These are phyloP conservation scores for Curvularia lunata DNA, from an alignment of 2,329 filamentous ascomycete genomes.

Conservation along the genomic window DNA sequence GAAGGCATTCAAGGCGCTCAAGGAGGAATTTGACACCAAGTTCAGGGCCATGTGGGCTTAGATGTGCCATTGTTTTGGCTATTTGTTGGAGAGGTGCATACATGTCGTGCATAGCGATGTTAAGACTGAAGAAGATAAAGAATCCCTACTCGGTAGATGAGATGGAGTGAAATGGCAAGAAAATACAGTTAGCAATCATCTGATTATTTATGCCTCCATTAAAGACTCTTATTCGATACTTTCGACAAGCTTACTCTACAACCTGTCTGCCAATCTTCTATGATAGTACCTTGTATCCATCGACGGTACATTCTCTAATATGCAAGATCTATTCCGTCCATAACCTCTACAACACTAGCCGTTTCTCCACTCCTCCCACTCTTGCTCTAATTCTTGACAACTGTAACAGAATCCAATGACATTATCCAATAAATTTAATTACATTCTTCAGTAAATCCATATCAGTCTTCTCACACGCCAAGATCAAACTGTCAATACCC, in stretches of 20 bases:
- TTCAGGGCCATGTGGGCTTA: conserved; percentile 68
- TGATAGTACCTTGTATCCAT: background rate
- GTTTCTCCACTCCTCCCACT: background rate
- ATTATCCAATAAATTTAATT: conserved; percentile 27
- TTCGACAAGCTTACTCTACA: background rate
- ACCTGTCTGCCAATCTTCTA: background rate
- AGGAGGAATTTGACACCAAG: conserved; percentile 67
- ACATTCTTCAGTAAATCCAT: conserved; percentile 38
- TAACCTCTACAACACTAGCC: background rate
- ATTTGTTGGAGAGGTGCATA: background rate
- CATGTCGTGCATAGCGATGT: background rate
- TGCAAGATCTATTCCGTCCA: background rate
- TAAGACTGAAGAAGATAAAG: background rate
- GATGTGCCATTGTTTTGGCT: background rate
- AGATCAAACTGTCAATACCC: conserved; percentile 29
- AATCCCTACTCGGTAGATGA: background rate
- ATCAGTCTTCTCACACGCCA: conserved; percentile 27
- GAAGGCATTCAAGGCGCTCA: conserved; percentile 64
- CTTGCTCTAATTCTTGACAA: background rate
- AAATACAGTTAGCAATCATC: background rate
- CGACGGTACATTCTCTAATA: background rate
- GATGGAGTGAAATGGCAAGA: background rate
- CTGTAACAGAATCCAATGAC: background rate
- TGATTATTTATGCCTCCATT: background rate
- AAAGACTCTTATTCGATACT: background rate